Evolutionary conservation across 2,329 filamentous ascomycete genomes (phyloP), one percentile per base, ranked within the genome.

Genomic region (Malbranchea cinnamomea): DNA sequence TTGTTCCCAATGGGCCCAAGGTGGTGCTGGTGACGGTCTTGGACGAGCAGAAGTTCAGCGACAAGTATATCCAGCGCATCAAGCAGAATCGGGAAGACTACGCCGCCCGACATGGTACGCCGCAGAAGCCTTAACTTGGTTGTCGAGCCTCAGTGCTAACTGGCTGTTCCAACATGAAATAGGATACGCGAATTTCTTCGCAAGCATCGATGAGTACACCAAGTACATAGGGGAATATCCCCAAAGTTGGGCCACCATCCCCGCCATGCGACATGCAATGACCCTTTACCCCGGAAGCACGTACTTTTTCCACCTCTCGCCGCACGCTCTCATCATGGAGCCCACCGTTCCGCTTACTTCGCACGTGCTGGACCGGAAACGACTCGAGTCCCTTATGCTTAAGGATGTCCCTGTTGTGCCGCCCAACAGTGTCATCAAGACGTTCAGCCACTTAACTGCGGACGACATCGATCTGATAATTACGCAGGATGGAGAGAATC

Each of bases 381-480:
- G 64, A 33, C 65, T 98, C 27, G 78, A 91, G 46, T 64, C 63
- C 13, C 52, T 80, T 33, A 94, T 95, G 82, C 71, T 89, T 43
- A 78, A 74, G 50, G 80, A 93, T 52, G 67, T 75, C 31, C 73
- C 89, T 4, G 74, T 98, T 29, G 87, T 95, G 6, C 89, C 87
- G 2, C 89, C 91, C 0, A 83, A 94, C 57, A 92, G 83, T 57
- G 85, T 98, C 44, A 95, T 98, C 59, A 87, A 81, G 62, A 95
- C 91, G 0, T 93, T 92, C 50, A 62, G 69, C 10, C 77, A 92
- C 48, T 62, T 93, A n/a, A 74, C 72, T 38, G 76, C 74, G 20
- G 65, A 78, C 25, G 70, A 84, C 33, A 74, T 92, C 23, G 80
- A 92, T 41, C 63, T 95, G 9, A 68, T 94, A 22, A 53, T 94